Evolutionary conservation across 768 basidiomycete species (phyloP), one percentile per base, ranked within the genome.

Genomic region (Stropharia rugosoannulata): DNA sequence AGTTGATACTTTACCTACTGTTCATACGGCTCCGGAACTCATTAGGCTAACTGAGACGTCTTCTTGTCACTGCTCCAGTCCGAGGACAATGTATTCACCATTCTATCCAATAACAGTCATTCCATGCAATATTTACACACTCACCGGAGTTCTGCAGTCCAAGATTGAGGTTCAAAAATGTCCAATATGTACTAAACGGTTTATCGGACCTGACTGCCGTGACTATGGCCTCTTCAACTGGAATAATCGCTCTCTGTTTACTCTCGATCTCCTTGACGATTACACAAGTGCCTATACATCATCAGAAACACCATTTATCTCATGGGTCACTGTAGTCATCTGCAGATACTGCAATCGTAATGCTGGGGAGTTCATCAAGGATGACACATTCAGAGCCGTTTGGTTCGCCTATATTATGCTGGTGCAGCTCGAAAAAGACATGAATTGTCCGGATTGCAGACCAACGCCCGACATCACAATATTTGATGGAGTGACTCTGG

Each of bases 401-500:
- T 75, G 73, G 73, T 75, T 74, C 39, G 51, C 68, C 0, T 74
- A 66, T 56, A 58, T 57, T 12, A 48, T 52, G 10, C 54, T 70
- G 4, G 65, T 64, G 29, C 38, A 37, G 4, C 56, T 70, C 1
- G 58, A 64, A 0, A 54, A 44, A 1, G 63, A 68, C 39, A 71
- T 69, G 63, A 13, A 12, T 11, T 75, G 69, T 55, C 56, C 51
- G 2, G 29, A 19, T 8, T 74, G 70, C 59, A 69, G 70, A 1
- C 59, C 63, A 0, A 37, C 27, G n/a, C 72, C 70, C 1, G 59
- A 65, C 18, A 62, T 60, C 16, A 61, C 63, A 4, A 72, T 74
- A 35, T 71, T 68, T 64, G 70, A 74, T 59, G 70, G 71, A 0
- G 68, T 73, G 0, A 69, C 69, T 1, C 54, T 73, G 2, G 65